Percentiles rank a stretch among this genome's conserved stretches.
Conservation (phyloP, 208 protist genomes). For the Kentomonas sorsogonicus region DNA sequence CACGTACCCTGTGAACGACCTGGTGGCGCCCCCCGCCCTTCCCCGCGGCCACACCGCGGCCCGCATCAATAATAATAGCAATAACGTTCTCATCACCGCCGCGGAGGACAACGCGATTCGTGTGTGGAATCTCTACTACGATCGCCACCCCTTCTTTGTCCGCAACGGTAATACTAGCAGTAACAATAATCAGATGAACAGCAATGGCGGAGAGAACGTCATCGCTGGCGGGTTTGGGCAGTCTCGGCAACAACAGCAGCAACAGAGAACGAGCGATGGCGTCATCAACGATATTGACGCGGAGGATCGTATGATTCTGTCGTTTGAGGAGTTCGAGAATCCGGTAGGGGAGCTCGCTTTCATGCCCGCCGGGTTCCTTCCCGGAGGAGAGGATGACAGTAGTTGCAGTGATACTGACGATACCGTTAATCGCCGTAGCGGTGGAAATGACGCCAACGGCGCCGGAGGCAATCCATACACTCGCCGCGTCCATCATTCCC, state of each 20-base stretch:
- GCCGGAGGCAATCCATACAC: too few species aligned
- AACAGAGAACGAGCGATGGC: too few species aligned
- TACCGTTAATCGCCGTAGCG: not conserved
- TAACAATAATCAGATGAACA: slow-evolving; percentile 15
- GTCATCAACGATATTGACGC: slow-evolving; percentile 2
- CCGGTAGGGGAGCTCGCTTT: slow-evolving; percentile 78
- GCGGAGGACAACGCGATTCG: slow-evolving; percentile 77
- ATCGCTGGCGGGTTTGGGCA: too few species aligned
- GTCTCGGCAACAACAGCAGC: too few species aligned
- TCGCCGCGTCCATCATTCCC: too few species aligned
- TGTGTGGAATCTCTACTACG: slow-evolving; percentile 51
- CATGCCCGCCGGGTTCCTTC: slow-evolving; percentile 24
- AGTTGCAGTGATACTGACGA: not conserved
- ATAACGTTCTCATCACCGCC: slow-evolving; percentile 54
- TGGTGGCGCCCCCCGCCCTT: too few species aligned
- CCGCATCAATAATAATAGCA: too few species aligned
- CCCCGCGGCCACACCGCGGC: slow-evolving; percentile 23
- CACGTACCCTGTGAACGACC: slow-evolving; percentile 75
- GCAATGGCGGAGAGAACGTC: slow-evolving; percentile 3
- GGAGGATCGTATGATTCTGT: slow-evolving; percentile 60
- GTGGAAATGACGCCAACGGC: too few species aligned
- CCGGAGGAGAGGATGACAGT: not conserved
- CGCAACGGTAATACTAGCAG: too few species aligned
- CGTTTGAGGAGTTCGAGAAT: slow-evolving; percentile 79
- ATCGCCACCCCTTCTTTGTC: too few species aligned